phyloP scores from a whole-genome alignment of 179 eudicot species.

The Carnegiea gigantea region DNA sequence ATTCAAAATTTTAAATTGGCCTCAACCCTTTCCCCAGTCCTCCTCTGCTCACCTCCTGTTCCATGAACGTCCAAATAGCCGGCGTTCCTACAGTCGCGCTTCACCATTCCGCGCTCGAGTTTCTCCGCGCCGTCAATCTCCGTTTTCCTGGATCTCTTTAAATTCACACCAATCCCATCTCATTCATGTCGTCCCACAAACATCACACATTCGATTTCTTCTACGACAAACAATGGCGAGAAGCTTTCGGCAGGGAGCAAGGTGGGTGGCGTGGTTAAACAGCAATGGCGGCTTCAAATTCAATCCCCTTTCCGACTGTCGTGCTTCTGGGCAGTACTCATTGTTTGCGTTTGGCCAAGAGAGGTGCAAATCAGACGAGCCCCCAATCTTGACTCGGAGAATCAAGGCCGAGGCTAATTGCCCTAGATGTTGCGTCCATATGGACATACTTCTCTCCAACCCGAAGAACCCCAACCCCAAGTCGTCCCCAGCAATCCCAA shows the following conservation, averaged over 20 bases:
- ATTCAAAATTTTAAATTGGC: background rate
- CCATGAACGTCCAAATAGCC: background rate
- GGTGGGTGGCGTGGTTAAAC: too few species aligned
- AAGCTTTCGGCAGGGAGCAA: background rate
- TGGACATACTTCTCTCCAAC: slow-evolving; percentile 45
- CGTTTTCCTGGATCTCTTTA: background rate
- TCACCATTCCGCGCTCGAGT: slow-evolving; percentile 13
- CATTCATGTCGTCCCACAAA: background rate
- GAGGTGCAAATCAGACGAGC: slow-evolving; percentile 32
- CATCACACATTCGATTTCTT: too few species aligned
- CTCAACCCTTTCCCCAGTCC: background rate
- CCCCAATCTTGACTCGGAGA: slow-evolving; percentile 13
- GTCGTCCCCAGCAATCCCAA: background rate
- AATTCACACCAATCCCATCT: background rate
- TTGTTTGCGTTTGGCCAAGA: slow-evolving; percentile 20
- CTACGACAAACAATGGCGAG: background rate
- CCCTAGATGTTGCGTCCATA: slow-evolving; percentile 51
- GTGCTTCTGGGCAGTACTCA: too few species aligned
- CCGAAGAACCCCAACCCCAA: background rate
- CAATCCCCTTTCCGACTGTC: background rate
- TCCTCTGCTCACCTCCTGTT: background rate
- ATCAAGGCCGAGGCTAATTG: slow-evolving; percentile 56
- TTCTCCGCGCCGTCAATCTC: background rate
- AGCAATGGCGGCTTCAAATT: background rate
- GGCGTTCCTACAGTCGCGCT: slow-evolving; percentile 23